Conservation (phyloP, 2,329 filamentous ascomycete species). For the Chalaropsis ovoidea region DNA sequence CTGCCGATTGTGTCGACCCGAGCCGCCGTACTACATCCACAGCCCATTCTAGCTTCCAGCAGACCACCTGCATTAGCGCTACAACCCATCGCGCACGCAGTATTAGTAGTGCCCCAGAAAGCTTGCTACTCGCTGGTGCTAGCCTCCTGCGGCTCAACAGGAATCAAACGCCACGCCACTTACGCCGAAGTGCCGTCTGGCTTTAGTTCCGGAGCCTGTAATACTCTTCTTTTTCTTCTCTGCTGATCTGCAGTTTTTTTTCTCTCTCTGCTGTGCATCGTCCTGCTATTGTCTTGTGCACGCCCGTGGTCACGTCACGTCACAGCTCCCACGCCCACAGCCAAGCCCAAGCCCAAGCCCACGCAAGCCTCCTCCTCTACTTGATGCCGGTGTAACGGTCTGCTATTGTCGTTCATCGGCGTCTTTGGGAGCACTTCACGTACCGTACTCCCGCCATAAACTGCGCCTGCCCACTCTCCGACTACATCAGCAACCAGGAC, state of each 20-base stretch:
- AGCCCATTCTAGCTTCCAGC: background rate
- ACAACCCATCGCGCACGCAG: background rate
- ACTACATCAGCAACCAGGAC: background rate
- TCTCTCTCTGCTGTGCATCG: background rate
- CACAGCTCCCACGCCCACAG: background rate
- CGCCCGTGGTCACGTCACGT: background rate
- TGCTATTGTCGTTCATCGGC: conserved; percentile 20
- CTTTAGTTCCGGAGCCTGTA: background rate
- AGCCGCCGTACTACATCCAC: background rate
- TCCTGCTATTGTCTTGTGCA: background rate
- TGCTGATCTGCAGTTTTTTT: background rate
- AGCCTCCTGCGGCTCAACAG: conserved; percentile 1
- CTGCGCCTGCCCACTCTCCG: background rate
- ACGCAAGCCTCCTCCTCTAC: background rate
- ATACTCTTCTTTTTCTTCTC: background rate
- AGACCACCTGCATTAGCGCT: background rate
- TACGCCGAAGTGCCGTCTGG: background rate
- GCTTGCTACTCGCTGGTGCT: conserved; percentile 1
- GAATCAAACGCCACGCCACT: background rate
- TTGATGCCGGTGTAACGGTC: conserved; percentile 22
- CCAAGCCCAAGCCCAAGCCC: background rate
- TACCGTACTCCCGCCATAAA: background rate
- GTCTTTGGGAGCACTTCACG: background rate
- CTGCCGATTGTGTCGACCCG: background rate
- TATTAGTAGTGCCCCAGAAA: background rate